Evolutionary conservation across 305 asterid genomes (phyloP), one percentile per base, ranked within the genome.

Genomic region (Solanum hybrid): DNA sequence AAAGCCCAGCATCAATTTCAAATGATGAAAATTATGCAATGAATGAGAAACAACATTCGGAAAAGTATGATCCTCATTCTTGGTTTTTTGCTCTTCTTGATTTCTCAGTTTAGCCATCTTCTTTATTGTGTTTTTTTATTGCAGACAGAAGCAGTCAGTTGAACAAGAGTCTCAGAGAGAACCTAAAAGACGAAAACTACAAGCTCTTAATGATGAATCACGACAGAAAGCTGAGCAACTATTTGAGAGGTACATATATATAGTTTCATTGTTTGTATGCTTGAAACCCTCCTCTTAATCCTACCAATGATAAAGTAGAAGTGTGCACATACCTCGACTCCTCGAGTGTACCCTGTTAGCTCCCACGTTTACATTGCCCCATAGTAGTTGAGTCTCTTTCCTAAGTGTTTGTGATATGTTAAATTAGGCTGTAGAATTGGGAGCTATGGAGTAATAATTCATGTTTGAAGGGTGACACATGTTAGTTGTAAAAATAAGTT

Each of bases 141-240:
- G 91, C 92, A 96, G 99, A 93, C 95, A 89, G 88, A 93, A 88
- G 77, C 90, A 89, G 89, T 37, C 90, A 89, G 90, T 45, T 37
- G 94, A 90, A 86, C 92, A 91, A 92, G 93, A 91, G 89, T 90
- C 93, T 87, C 90, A 65, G 87, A 90, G 93, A 90, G 90, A 89
- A 84, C 87, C 90, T 26, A 91, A 93, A 89, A 91, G 89, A 90
- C 93, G 94, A 91, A 92, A 93, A 45, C 84, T 86, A 38, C 90
- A 91, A 70, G 81, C 90, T 90, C 94, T 91, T 57, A 87, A 86
- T 89, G 92, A 92, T 87, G 97, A 95, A 91, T 78, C 93, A 91
- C 91, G 91, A 68, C 92, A 81, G 91, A 93, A 93, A 92, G 91
- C 95, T 68, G 93, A 90, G 93, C 96, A 93, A 93, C 97, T 97